Percentiles rank a stretch among this genome's conserved stretches.
Conservation (phyloP, 306 rosid genomes). For the Luffa acutangula region DNA sequence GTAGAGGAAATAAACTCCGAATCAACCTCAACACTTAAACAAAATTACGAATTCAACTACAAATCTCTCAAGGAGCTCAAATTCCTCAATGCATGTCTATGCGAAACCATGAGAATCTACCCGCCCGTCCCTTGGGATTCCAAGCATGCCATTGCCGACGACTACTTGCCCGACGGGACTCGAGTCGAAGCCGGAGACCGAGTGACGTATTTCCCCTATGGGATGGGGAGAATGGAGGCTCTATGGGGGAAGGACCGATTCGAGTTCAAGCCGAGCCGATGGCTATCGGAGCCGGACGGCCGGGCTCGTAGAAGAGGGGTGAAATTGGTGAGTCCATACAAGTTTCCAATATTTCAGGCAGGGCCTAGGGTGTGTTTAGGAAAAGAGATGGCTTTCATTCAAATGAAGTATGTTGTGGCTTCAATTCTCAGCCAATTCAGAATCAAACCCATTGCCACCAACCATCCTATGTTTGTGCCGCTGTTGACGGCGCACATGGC, state of each 20-base stretch:
- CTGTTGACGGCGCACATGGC: constrained; percentile 88
- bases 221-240: constrained; percentile 84
- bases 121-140: constrained; percentile 97
- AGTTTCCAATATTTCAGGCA: constrained; percentile 73
- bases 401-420: constrained; percentile 70
- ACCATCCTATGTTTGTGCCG: constrained; percentile 63
- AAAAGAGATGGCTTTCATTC: constrained; percentile 78
- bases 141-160: constrained; percentile 55
- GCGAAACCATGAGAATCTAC: constrained; percentile 75
- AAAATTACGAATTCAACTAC: constrained; percentile 16
- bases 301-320: constrained; percentile 9
- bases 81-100: constrained; percentile 58
- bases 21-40: neutral
- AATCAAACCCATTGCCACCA: constrained; percentile 26
- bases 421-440: constrained; percentile 42
- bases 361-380: constrained; percentile 92
- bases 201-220: constrained; percentile 81
- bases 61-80: constrained; percentile 36
- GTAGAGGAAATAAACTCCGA: constrained; percentile 33
- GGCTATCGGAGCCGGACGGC: constrained; percentile 40
- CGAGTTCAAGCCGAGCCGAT: constrained; percentile 70
- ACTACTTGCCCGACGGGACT: constrained; percentile 64
- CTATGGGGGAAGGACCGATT: constrained; percentile 69
- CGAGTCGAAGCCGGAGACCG: constrained; percentile 52
- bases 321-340: constrained; percentile 45